Evolutionary conservation across 805 yeast species (phyloP).

Genomic region (Kurtzmaniella cleridarum): DNA sequence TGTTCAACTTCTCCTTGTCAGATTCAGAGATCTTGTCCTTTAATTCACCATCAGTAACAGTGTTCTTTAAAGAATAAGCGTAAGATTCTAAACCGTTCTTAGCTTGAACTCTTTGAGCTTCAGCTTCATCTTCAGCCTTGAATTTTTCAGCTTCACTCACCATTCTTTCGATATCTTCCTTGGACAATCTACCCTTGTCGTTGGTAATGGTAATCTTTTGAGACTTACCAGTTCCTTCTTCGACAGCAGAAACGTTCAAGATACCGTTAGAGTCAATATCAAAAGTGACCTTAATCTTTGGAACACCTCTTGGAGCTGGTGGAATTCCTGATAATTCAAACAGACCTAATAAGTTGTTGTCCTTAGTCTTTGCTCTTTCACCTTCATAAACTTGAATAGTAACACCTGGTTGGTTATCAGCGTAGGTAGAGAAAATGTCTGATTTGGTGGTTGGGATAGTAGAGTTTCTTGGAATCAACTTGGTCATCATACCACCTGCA

Average conservation of each 20-base stretch:
- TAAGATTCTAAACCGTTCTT: slow-evolving; percentile 86
- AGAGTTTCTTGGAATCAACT: slow-evolving; percentile 89
- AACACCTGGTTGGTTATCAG: slow-evolving; percentile 94
- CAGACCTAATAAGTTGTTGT: slow-evolving; percentile 84
- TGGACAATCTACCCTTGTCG: slow-evolving; percentile 89
- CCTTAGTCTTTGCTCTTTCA: slow-evolving; percentile 92
- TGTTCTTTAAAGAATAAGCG: slow-evolving; percentile 76
- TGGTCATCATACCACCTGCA: slow-evolving; percentile 96
- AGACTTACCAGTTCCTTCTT: slow-evolving; percentile 90
- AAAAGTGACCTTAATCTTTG: slow-evolving; percentile 87
- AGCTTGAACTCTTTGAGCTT: slow-evolving; percentile 81
- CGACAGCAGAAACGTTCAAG: slow-evolving; percentile 79
- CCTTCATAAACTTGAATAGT: slow-evolving; percentile 93
- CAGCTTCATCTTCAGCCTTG: slow-evolving; percentile 83
- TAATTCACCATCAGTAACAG: slow-evolving; percentile 45
- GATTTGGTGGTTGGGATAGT: slow-evolving; percentile 95
- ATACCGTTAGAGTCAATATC: slow-evolving; percentile 85
- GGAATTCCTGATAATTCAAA: slow-evolving; percentile 84
- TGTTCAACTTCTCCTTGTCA: slow-evolving; percentile 49
- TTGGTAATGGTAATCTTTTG: slow-evolving; percentile 89
- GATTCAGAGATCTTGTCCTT: slow-evolving; percentile 38
- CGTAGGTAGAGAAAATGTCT: slow-evolving; percentile 92
- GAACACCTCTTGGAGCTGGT: slow-evolving; percentile 89
- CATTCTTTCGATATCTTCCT: slow-evolving; percentile 96
- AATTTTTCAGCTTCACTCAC: slow-evolving; percentile 94